phyloP scores from a whole-genome alignment of 148 eudicot species.

The Diospyros lotus region DNA sequence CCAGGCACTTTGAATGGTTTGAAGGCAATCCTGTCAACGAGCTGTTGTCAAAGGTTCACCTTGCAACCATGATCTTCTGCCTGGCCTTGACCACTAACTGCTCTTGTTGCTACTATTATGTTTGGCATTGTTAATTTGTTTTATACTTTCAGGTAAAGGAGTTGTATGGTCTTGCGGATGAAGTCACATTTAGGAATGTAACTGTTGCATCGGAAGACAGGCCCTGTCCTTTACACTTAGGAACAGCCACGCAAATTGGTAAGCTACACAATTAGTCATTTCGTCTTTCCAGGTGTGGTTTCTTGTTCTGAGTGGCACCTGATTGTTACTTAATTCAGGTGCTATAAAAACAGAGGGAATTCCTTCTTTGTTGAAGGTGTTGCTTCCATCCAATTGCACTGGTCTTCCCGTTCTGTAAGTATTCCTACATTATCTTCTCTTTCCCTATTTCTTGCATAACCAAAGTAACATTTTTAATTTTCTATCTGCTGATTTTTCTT shows the following conservation, averaged over 20 bases:
- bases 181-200: constrained; percentile 70
- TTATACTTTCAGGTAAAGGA: constrained; percentile 69
- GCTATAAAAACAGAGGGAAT: constrained; percentile 96
- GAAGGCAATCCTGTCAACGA: constrained; percentile 64
- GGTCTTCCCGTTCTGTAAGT: constrained; percentile 90
- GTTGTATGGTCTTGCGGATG: constrained; percentile 82
- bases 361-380: constrained; percentile 75
- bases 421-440: constrained; percentile 7
- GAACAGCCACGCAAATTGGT: constrained; percentile 99
- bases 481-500: not conserved
- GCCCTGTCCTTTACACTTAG: constrained; percentile 87
- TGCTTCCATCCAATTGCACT: constrained; percentile 77
- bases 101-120: not conserved
- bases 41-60: constrained; percentile 66
- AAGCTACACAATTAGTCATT: constrained; percentile 9
- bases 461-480: not conserved
- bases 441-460: not conserved
- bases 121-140: not conserved
- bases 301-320: not conserved
- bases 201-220: constrained; percentile 73
- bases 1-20: constrained; percentile 92
- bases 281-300: not conserved
- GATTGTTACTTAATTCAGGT: constrained; percentile 38
- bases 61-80: constrained; percentile 10
- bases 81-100: not conserved